Percentiles rank a stretch among this genome's conserved stretches.
Conservation (phyloP, 2,329 filamentous ascomycete species). For the Ascosphaera apis region DNA sequence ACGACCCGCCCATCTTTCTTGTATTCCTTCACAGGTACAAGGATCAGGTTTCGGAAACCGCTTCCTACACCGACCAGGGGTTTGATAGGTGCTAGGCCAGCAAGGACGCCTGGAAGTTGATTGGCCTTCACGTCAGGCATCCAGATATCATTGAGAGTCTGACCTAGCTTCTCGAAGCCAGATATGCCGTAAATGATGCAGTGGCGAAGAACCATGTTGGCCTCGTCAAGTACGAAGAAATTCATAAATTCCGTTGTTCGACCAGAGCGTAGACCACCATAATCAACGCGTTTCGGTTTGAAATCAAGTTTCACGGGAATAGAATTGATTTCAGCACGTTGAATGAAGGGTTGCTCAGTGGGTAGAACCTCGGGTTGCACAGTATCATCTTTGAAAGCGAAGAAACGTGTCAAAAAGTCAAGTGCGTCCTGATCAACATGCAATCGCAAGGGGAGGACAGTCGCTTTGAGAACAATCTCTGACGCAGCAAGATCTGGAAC, state of each 20-base stretch:
- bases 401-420: slow-evolving; percentile 92
- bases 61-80: slow-evolving; percentile 78
- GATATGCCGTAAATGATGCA: slow-evolving; percentile 81
- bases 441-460: slow-evolving; percentile 60
- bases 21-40: slow-evolving; percentile 81
- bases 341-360: slow-evolving; percentile 63
- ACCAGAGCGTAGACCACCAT: slow-evolving; percentile 72
- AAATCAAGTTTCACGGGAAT: slow-evolving; percentile 79
- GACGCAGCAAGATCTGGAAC: slow-evolving; percentile 64
- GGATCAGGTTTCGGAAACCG: slow-evolving; percentile 65
- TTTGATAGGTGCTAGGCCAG: slow-evolving; percentile 72
- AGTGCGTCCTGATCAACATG: slow-evolving; percentile 95
- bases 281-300: slow-evolving; percentile 96
- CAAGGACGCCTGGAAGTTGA: slow-evolving; percentile 81
- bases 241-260: slow-evolving; percentile 98
- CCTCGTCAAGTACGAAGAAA: slow-evolving; percentile 75
- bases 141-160: slow-evolving; percentile 89
- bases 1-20: slow-evolving; percentile 82
- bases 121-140: slow-evolving; percentile 77
- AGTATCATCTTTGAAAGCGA: slow-evolving; percentile 79
- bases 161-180: slow-evolving; percentile 73
- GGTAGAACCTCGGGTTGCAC: slow-evolving; percentile 21
- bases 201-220: slow-evolving; percentile 65
- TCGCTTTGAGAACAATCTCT: slow-evolving; percentile 63
- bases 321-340: slow-evolving; percentile 67